Evolutionary conservation across 495 filamentous ascomycete species (phyloP), one percentile per base, ranked within the genome.

Genomic region (Melanomma pulvis-pyrius): DNA sequence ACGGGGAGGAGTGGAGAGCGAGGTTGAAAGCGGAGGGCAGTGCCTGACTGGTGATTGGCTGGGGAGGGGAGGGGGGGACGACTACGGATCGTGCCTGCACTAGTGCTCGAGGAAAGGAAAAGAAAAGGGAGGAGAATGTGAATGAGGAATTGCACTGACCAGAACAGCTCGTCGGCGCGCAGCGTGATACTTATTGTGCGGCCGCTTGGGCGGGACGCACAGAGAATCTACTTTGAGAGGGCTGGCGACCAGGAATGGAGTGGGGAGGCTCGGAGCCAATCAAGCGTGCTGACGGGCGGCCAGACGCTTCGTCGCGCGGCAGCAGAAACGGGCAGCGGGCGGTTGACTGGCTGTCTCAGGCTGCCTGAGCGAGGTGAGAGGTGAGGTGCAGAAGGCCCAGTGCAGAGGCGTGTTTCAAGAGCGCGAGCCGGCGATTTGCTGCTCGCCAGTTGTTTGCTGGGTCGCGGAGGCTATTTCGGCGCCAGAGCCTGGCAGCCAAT

Each of bases 131-230:
- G 56, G 41, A 36, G 68, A n/a, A n/a, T n/a, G n/a, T n/a, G n/a
- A n/a, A n/a, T n/a, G n/a, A n/a, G n/a, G n/a, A n/a, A 65, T 67
- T 68, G 60, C 57, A 71, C 64, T 71, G 69, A 65, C 65, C 48
- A 63, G 46, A 30, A 60, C 13, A 51, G 36, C n/a, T 32, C 15
- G 26, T 48, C 46, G 51, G 46, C 54, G 61, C 59, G 55, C 22
- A 68, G 69, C 57, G 60, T 41, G 63, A 63, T 67, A 67, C 60
- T 65, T 71, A 71, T 71, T 55, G 53, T 59, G 36, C 7, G 46
- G 44, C 53, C 54, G 39, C 57, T 59, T 51, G 50, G 50, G 54
- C 52, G 44, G 29, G 54, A 29, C 50, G 47, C 64, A 50, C 53
- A 59, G 26, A 26, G 62, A 58, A 59, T 22, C 26, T 34, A 34